Evolutionary conservation across 768 basidiomycete species (phyloP), one percentile per base, ranked within the genome.

Genomic region (Myochromella boudieri): DNA sequence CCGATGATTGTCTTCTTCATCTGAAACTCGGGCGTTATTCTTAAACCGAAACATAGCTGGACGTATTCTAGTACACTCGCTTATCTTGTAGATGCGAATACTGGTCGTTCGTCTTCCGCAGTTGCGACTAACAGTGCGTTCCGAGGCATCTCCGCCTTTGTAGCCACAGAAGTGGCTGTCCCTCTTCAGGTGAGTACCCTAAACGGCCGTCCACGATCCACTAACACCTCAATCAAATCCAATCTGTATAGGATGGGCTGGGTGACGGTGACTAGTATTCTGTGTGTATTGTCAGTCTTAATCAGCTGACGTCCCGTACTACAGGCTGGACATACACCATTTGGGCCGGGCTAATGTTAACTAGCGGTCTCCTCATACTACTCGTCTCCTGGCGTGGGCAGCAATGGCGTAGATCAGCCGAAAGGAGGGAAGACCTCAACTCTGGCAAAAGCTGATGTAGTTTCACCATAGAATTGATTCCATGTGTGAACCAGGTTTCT

Each of bases 11-110:
- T 14, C 22, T 18, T 20, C 7, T 9, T 21, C n/a, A 12, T 37
- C 7, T 21, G 12, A 7, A 10, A 17, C 27, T 3, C 48, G 26
- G 42, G 12, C 8, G 14, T 18, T 14, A 11, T n/a, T n/a, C 32
- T 14, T 25, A 14, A 15, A 1, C 24, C 40, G 9, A 24, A 34
- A 6, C 12, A n/a, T 20, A 74, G 71, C 42, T 73, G 68, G 66
- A 80, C 84, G 38, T 86, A 87, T 59, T 67, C 81, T 12, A 81
- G 81, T 40, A 85, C 87, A 0, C 66, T 95, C 24, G 86, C 92
- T 0, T 95, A 93, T 56, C 73, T 94, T 26, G 90, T 94, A 12
- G 92, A 97, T 56, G 81, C 90, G 4, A 97, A 95, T 60, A 71
- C 74, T 5, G 93, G 92, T 7, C 78, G 87, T 22, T 88, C 88